Conservation (phyloP, 352 stramenopile species). For the Phytophthora aleatoria region DNA sequence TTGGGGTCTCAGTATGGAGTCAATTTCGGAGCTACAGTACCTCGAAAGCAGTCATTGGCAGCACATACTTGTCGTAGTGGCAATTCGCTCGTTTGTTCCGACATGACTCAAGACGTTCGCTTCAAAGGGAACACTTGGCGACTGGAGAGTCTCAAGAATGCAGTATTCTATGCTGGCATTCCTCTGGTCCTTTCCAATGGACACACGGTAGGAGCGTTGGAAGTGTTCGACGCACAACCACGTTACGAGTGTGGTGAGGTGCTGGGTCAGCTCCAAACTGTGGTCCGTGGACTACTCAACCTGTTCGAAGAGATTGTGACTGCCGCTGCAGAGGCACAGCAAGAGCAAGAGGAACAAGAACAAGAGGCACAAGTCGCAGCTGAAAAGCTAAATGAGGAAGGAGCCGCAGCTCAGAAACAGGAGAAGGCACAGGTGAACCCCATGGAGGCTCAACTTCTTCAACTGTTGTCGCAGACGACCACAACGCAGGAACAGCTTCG, state of each 20-base stretch:
- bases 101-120: constrained; percentile 65
- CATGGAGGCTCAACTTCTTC: constrained; percentile 79
- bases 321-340: constrained; percentile 33
- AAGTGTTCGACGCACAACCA: constrained; percentile 64
- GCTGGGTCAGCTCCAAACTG: constrained; percentile 66
- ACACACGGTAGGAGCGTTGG: constrained; percentile 68
- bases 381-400: constrained; percentile 10
- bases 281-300: constrained; percentile 76
- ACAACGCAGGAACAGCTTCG: constrained; percentile 81
- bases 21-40: constrained; percentile 20
- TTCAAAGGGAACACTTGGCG: constrained; percentile 71
- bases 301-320: constrained; percentile 76
- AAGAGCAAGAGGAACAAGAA: constrained; percentile 8
- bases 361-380: constrained; percentile 22
- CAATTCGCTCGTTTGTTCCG: constrained; percentile 64
- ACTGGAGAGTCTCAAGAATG: constrained; percentile 43
- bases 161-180: constrained; percentile 82
- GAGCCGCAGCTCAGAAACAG: constrained; percentile 20
- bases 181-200: constrained; percentile 74
- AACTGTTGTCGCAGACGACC: constrained; percentile 82
- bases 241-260: constrained; percentile 70
- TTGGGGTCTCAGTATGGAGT: constrained; percentile 57
- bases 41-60: constrained; percentile 56
- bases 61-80: constrained; percentile 73
- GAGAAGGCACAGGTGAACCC: constrained; percentile 40